Evolutionary conservation across 352 stramenopile genomes (phyloP), one percentile per base, ranked within the genome.

Genomic region (Peronospora farinosa): DNA sequence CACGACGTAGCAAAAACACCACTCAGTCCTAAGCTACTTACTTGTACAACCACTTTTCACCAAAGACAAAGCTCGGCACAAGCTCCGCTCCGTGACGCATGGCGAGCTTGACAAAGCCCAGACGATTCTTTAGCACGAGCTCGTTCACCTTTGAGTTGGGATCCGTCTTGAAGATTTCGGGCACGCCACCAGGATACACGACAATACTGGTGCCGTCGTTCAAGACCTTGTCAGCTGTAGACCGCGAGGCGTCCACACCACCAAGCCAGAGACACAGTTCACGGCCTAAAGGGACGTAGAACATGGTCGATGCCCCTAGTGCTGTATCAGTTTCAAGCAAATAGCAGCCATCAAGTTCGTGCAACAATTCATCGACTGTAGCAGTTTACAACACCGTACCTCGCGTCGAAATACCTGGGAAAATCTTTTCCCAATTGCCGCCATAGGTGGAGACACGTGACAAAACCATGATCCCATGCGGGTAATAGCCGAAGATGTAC

Each of bases 1-100:
- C 35, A 48, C 12, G 15, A 11, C 7, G 16, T 28, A 36, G 37
- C 0, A 44, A 30, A 40, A 17, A 7, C 15, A 37, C 13, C n/a
- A 11, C 1, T 23, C 11, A 32, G 4, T 41, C 9, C 13, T 12
- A 7, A 19, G 11, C 5, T 3, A 77, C 65, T 40, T 50, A 81
- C 71, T 85, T 84, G 68, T 87, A 88, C 13, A 88, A 67, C 54
- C 64, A 88, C 63, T 91, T 91, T 48, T 91, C 80, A 41, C 70
- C 70, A 44, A 91, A 91, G 10, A 88, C 80, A 40, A 88, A 88
- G 11, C 64, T 78, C 5, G 80, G 80, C 17, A 91, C 80, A 45
- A 91, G 69, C 17, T 88, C 74, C 1, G 77, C 80, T 10, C 77
- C 77, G 35, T 91, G 75, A 27, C 73, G 75, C 42, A 91, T 85